Percentiles rank a stretch among this genome's conserved stretches.
Conservation (phyloP, 768 basidiomycete genomes). For the Xerocomellus amylosporus region DNA sequence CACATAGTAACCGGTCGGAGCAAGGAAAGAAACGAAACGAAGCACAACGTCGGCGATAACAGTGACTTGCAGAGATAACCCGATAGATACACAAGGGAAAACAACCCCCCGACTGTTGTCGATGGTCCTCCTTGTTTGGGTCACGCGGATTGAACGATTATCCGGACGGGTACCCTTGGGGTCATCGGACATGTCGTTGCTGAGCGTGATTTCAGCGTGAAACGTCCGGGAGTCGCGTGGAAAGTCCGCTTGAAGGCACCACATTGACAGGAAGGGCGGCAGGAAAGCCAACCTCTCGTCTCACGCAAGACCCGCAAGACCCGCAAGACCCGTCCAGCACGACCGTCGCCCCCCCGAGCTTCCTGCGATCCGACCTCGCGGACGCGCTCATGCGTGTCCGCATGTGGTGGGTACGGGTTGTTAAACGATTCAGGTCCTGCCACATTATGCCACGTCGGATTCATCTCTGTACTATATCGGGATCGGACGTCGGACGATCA, state of each 20-base stretch:
- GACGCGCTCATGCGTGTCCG: not conserved
- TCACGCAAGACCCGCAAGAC: not conserved
- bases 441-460: not conserved
- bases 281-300: not conserved
- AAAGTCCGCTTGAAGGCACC: not conserved
- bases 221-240: conserved; percentile 26
- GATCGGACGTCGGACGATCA: conserved; percentile 18
- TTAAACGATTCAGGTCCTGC: not conserved
- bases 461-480: conserved; percentile 9
- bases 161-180: conserved; percentile 6
- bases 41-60: too few species aligned
- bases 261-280: not conserved
- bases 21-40: not conserved
- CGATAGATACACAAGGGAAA: not conserved
- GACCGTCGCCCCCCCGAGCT: not conserved
- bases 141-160: conserved; percentile 8
- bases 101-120: conserved; percentile 1
- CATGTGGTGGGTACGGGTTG: not conserved
- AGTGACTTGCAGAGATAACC: not conserved
- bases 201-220: conserved; percentile 7
- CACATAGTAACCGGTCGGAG: not conserved
- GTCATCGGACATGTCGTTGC: not conserved
- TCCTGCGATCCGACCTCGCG: conserved; percentile 16
- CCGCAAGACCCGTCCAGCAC: conserved; percentile 3
- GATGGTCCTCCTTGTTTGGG: not conserved